Conservation (phyloP, 1,284 basidiomycete species). For the Tetrapyrgos nigripes region DNA sequence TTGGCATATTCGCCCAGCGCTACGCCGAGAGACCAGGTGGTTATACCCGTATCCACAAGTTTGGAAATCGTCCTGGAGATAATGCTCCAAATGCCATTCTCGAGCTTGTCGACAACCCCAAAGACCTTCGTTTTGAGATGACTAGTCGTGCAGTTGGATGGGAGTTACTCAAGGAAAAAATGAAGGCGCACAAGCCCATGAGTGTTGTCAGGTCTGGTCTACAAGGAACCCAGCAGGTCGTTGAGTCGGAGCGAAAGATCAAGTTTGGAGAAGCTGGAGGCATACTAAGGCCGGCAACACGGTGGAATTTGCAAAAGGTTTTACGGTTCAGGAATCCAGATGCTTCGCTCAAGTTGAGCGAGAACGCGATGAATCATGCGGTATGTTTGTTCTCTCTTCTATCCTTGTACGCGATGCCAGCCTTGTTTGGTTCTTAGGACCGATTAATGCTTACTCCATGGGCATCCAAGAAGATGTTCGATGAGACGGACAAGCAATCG, state of each 20-base stretch:
- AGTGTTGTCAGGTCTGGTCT: conserved; percentile 58
- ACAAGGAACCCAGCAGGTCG: conserved; percentile 48
- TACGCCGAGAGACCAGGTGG: conserved; percentile 90
- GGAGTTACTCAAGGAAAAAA: conserved; percentile 68
- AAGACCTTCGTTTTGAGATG: conserved; percentile 88
- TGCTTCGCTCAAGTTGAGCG: conserved; percentile 47
- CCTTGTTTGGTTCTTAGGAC: conserved; percentile 49
- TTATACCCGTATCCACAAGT: conserved; percentile 94
- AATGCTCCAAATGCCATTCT: conserved; percentile 93
- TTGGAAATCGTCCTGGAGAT: conserved; percentile 89
- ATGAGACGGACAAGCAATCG: conserved; percentile 43
- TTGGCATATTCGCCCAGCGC: conserved; percentile 80
- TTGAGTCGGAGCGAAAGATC: conserved; percentile 54
- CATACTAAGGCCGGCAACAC: conserved; percentile 62
- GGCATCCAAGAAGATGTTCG: conserved; percentile 34
- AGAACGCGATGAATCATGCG: conserved; percentile 55
- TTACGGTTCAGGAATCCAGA: conserved; percentile 58
- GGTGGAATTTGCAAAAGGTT: conserved; percentile 75
- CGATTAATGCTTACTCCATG: conserved; percentile 59
- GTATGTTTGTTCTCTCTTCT: conserved; percentile 40
- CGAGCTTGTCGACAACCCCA: conserved; percentile 93
- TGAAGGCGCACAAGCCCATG: conserved; percentile 50
- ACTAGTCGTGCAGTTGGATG: conserved; percentile 84
- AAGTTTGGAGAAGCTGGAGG: conserved; percentile 44
- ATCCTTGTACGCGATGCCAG: conserved; percentile 7